Percentiles rank a stretch among this genome's conserved stretches.
These are phyloP conservation scores for Corchorus olitorius DNA, from an alignment of 345 rosid genomes.

Conservation along the genomic window DNA sequence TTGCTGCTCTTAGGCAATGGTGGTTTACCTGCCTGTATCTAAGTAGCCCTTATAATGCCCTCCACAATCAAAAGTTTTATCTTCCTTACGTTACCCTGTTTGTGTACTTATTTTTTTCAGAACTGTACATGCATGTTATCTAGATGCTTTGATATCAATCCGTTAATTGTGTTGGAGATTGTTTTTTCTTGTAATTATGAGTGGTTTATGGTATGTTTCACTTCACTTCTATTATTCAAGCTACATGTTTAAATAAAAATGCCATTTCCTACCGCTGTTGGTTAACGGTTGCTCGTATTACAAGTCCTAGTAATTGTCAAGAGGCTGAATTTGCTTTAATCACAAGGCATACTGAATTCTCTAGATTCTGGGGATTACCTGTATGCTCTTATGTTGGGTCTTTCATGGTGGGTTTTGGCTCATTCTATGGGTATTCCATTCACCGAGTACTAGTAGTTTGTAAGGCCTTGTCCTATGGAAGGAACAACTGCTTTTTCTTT, in stretches of 20 bases:
- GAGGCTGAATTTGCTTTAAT: background rate
- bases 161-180: constrained; percentile 23
- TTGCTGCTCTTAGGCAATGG: constrained; percentile 64
- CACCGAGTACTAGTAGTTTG: background rate
- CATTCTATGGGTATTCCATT: background rate
- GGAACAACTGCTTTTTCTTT: background rate
- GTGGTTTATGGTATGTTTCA: constrained; percentile 9
- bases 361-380: background rate
- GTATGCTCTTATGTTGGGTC: background rate
- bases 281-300: background rate
- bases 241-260: constrained; percentile 17
- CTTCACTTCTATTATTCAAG: background rate
- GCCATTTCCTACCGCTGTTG: background rate
- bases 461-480: background rate
- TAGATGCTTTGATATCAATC: constrained; percentile 18
- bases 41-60: constrained; percentile 27
- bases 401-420: background rate
- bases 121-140: constrained; percentile 31
- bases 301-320: background rate
- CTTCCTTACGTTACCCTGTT: constrained; percentile 2
- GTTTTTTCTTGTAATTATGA: constrained; percentile 30
- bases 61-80: constrained; percentile 15
- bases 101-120: constrained; percentile 20
- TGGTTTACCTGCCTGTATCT: constrained; percentile 24
- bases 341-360: background rate